Percentiles rank a stretch among this genome's conserved stretches.
phyloP scores from a whole-genome alignment of 495 filamentous ascomycete species.

The Talaromyces adpressus region DNA sequence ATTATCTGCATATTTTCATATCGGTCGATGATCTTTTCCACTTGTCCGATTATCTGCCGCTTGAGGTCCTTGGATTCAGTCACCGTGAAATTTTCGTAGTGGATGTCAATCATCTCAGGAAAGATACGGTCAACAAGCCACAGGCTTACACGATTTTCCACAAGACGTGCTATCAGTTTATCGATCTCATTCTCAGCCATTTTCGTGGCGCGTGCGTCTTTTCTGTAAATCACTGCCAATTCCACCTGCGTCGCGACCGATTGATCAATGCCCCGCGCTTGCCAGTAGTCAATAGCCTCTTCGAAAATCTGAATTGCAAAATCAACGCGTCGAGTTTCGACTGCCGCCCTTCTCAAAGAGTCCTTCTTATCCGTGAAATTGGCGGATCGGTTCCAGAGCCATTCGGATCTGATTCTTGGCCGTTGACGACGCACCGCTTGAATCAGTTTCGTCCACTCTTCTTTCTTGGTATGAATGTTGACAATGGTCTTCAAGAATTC shows the following conservation, averaged over 20 bases:
- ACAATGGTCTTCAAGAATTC: neutral
- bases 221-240: neutral
- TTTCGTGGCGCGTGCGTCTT: neutral
- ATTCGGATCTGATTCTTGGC: neutral
- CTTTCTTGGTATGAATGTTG: neutral
- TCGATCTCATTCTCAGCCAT: neutral
- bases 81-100: neutral
- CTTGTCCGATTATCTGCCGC: neutral
- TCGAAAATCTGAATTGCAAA: neutral
- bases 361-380: neutral
- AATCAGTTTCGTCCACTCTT: neutral
- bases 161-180: neutral
- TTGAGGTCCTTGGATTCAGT: neutral
- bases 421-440: neutral
- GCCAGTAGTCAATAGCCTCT: neutral
- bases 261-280: neutral
- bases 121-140: neutral
- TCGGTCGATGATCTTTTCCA: neutral
- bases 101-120: neutral
- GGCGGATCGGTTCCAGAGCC: neutral
- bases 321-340: neutral
- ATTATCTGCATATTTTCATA: neutral
- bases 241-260: neutral
- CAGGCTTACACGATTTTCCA: neutral
- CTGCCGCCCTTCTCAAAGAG: neutral